Conservation (phyloP, 164 flowering plant genomes). For the Aristolochia fimbriata region DNA sequence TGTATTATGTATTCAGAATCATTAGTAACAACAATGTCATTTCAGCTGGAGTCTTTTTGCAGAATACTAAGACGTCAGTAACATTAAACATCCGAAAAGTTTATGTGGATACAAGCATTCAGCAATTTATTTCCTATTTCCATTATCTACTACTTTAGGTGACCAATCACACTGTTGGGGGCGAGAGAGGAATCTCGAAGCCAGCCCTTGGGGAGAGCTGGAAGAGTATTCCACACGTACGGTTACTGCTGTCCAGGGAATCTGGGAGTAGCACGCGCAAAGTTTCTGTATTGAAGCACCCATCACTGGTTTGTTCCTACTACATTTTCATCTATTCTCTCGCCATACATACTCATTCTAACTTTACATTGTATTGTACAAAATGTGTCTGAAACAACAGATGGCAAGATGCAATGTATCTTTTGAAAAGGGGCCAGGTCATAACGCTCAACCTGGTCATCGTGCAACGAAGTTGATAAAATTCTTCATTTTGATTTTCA, state of each 20-base stretch:
- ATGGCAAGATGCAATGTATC: no score
- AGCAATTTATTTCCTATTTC: no score
- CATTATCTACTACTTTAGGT: slow-evolving; percentile 22
- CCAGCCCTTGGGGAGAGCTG: slow-evolving; percentile 90
- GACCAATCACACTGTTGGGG: slow-evolving; percentile 77
- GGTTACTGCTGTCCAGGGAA: slow-evolving; percentile 50
- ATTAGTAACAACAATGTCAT: slow-evolving; percentile 1
- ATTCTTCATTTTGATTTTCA: not conserved
- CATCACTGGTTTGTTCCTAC: slow-evolving; percentile 34
- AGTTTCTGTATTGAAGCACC: slow-evolving; percentile 48
- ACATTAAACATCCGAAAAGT: no score
- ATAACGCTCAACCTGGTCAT: not conserved
- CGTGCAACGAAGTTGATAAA: not conserved
- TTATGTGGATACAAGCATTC: no score
- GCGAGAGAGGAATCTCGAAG: slow-evolving; percentile 51
- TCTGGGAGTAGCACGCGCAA: slow-evolving; percentile 26
- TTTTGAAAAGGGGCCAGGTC: no score
- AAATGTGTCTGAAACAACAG: no score
- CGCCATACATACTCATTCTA: not conserved
- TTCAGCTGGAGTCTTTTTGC: no score
- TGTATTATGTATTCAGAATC: no score
- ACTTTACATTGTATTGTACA: not conserved
- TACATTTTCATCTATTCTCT: not conserved
- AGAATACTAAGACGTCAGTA: no score
- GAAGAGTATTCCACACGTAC: slow-evolving; percentile 71